Conservation (phyloP, 495 filamentous ascomycete genomes). For the Xylaria nigripes region DNA sequence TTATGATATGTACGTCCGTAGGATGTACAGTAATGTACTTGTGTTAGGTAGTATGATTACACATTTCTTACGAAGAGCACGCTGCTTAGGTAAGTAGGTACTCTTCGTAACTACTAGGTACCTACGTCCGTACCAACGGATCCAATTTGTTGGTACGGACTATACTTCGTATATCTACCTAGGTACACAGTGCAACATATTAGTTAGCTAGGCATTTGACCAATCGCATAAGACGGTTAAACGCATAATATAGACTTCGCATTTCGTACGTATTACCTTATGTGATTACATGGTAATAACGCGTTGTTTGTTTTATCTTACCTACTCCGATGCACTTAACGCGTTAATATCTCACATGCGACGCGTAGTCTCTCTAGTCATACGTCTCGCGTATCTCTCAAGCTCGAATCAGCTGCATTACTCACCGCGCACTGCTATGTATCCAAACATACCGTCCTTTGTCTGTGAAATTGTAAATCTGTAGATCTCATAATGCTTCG, state of each 20-base stretch:
- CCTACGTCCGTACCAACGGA: too few relatives aligned
- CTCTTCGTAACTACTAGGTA: too few relatives aligned
- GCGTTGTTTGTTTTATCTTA: not conserved
- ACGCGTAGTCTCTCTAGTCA: conserved; percentile 2
- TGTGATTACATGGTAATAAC: not conserved
- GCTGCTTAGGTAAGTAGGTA: too few relatives aligned
- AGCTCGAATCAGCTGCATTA: not conserved
- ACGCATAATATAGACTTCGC: not conserved
- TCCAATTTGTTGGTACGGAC: too few relatives aligned
- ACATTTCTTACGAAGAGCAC: too few relatives aligned
- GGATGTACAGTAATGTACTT: too few relatives aligned
- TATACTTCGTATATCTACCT: too few relatives aligned
- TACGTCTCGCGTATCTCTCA: not conserved
- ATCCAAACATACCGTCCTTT: not conserved
- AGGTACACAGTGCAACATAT: too few relatives aligned
- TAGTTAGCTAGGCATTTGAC: too few relatives aligned
- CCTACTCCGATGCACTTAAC: not conserved
- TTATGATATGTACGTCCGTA: too few relatives aligned
- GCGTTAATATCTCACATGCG: not conserved
- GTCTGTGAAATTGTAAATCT: not conserved
- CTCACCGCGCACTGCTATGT: not conserved
- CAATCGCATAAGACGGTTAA: not conserved
- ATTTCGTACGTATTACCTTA: too few relatives aligned
- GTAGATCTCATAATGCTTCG: conserved; percentile 67
- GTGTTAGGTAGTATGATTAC: too few relatives aligned